A percentile compares a stretch with the other conserved stretches of the same genome.
phyloP scores from a whole-genome alignment of 176 grass and related monocot genomes.

The Eragrostis curvula region DNA sequence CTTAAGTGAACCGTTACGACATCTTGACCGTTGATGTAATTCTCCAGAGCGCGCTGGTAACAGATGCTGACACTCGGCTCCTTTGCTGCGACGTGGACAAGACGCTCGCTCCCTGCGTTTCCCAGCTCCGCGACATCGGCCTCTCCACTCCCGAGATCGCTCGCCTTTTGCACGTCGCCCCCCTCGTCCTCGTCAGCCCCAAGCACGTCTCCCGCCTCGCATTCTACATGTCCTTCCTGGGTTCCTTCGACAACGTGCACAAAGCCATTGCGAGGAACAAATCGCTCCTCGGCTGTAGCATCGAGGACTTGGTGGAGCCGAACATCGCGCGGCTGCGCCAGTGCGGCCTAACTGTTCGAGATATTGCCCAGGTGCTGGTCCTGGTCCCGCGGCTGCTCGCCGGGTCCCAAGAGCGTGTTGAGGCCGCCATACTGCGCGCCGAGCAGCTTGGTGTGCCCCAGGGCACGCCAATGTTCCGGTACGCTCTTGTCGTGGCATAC shows the following conservation, averaged over 20 bases:
- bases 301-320: neutral
- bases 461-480: neutral
- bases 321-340: neutral
- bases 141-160: conserved; percentile 28
- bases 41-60: no score
- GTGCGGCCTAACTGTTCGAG: conserved; percentile 8
- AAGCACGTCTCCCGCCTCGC: neutral
- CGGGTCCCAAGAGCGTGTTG: neutral
- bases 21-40: no score
- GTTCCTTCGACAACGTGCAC: neutral
- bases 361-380: neutral
- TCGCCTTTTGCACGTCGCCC: neutral
- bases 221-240: neutral
- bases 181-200: neutral
- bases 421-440: neutral
- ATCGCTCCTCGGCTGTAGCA: neutral
- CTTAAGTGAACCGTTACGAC: no score
- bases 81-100: neutral
- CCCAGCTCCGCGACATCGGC: conserved; percentile 20
- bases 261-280: neutral
- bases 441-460: conserved; percentile 5
- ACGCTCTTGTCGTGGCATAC: neutral
- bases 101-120: conserved; percentile 13
- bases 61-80: neutral
- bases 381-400: neutral